These are phyloP conservation scores for Fusarium chaquense DNA, from an alignment of 2,329 filamentous ascomycete species.

Conservation along the genomic window DNA sequence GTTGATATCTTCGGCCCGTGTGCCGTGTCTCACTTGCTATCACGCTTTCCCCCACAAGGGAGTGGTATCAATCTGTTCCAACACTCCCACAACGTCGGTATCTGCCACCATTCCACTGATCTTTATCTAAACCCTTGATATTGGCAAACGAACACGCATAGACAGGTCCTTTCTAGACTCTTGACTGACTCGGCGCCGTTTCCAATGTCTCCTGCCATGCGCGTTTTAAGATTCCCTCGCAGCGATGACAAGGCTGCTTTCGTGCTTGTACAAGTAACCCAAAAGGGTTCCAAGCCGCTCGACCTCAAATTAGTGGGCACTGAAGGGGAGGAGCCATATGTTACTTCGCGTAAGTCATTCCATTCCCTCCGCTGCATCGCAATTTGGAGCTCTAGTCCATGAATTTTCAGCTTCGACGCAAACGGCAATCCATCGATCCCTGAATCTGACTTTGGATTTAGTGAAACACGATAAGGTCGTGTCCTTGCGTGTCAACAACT, in stretches of 20 bases:
- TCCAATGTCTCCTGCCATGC: conserved; percentile 43
- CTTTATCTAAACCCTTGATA: conserved; percentile 27
- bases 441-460: conserved; percentile 49
- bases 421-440: conserved; percentile 30
- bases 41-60: conserved; percentile 14
- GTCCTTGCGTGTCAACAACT: conserved; percentile 65
- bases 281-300: conserved; percentile 64
- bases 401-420: conserved; percentile 36
- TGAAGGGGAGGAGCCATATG: conserved; percentile 72
- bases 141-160: not conserved
- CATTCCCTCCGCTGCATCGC: conserved; percentile 32
- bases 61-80: conserved; percentile 19
- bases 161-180: conserved; percentile 7
- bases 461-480: conserved; percentile 69
- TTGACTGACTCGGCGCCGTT: not conserved
- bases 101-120: conserved; percentile 34
- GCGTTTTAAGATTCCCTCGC: conserved; percentile 70
- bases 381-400: conserved; percentile 34
- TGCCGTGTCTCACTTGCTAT: conserved; percentile 32
- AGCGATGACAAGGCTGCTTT: conserved; percentile 64
- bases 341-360: conserved; percentile 65
- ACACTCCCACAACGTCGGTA: conserved; percentile 25
- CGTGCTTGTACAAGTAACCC: conserved; percentile 71
- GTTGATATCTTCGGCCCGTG: conserved; percentile 39
- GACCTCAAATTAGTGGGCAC: conserved; percentile 77